Evolutionary conservation across 177 flowering plant species (phyloP).

Genomic region (Vitis hybrid): DNA sequence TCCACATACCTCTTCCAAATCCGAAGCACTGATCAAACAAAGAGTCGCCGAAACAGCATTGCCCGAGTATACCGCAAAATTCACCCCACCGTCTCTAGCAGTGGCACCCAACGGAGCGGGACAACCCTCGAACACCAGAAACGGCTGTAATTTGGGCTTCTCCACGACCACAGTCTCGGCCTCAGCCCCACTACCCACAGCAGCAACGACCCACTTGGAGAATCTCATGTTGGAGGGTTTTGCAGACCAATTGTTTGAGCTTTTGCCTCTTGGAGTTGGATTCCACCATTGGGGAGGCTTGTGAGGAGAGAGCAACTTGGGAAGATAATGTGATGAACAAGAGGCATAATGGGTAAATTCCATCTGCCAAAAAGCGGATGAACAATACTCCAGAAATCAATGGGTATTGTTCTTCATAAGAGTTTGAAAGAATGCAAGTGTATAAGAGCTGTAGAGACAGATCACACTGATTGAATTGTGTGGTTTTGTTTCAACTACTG

Average conservation of each 20-base stretch:
- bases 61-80: slow-evolving; percentile 68
- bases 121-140: slow-evolving; percentile 55
- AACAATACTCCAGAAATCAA: no score
- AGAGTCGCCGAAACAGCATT: slow-evolving; percentile 69
- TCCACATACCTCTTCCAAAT: slow-evolving; percentile 56
- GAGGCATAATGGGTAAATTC: no score
- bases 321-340: no score
- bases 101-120: slow-evolving; percentile 86
- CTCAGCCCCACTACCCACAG: slow-evolving; percentile 21
- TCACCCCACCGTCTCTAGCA: slow-evolving; percentile 67
- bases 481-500: no score
- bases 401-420: no score
- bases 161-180: slow-evolving; percentile 45
- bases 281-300: no score
- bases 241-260: neutral
- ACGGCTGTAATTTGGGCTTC: slow-evolving; percentile 31
- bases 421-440: no score
- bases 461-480: no score
- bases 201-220: slow-evolving; percentile 11
- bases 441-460: no score
- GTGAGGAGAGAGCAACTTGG: no score
- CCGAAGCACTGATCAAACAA: slow-evolving; percentile 61
- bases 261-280: no score
- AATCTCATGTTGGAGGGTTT: neutral
- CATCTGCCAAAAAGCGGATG: no score